A percentile compares a stretch with the other conserved stretches of the same genome.
These are phyloP conservation scores for Suillus variegatus DNA, from an alignment of 768 basidiomycete genomes.

Conservation along the genomic window DNA sequence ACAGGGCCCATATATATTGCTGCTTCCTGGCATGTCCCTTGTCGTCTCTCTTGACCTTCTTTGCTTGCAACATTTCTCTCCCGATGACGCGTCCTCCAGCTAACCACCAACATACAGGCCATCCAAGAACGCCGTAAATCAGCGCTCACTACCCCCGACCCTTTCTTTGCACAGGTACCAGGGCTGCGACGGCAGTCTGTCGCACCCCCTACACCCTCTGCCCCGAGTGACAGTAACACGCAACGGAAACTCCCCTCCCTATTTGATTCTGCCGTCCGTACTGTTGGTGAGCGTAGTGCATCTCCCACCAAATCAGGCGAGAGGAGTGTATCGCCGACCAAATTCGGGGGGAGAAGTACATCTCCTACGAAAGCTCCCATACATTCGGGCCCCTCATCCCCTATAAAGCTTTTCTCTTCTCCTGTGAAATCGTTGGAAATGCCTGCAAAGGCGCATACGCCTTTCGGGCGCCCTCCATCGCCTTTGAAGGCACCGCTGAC, in stretches of 20 bases:
- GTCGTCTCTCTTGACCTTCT: background rate
- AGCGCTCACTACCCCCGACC: slow-evolving; percentile 49
- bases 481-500: slow-evolving; percentile 11
- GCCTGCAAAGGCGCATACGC: background rate
- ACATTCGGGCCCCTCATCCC: background rate
- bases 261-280: slow-evolving; percentile 5
- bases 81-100: background rate
- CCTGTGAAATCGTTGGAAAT: slow-evolving; percentile 3
- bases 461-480: slow-evolving; percentile 3
- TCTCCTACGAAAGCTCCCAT: slow-evolving; percentile 12
- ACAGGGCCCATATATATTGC: background rate
- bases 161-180: slow-evolving; percentile 56
- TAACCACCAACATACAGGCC: slow-evolving; percentile 36
- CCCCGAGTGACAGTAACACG: background rate
- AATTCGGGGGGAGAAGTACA: background rate
- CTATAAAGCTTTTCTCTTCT: slow-evolving; percentile 7
- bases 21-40: background rate
- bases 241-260: slow-evolving; percentile 8
- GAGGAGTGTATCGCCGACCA: background rate
- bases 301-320: background rate
- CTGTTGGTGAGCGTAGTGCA: background rate
- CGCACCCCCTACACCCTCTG: slow-evolving; percentile 8
- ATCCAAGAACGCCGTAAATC: slow-evolving; percentile 65
- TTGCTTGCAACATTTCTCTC: background rate
- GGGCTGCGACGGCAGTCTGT: slow-evolving; percentile 41